Evolutionary conservation across 78 protist species (phyloP), one percentile per base, ranked within the genome.

Genomic region (Dictyostelium firmibasis): DNA sequence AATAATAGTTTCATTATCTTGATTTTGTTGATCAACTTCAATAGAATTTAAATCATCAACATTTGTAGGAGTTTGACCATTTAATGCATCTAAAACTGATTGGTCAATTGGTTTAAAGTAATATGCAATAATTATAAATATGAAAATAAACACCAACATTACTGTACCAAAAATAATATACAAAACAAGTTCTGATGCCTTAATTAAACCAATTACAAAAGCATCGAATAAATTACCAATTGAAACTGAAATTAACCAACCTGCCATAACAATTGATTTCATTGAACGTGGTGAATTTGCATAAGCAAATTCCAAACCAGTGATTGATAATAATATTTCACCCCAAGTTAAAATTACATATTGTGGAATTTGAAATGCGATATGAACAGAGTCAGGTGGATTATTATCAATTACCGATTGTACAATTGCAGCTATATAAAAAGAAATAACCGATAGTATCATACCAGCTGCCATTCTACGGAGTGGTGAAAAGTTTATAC

Each of bases 261-360:
- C 76, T 2, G 96, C 53, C 93, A 94, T 94, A 72, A 86, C 74
- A 14, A 94, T 70, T 14, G 85, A 35, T 84, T 97, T 97, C 98
- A 97, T 96, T 23, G 70, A 16, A n/a, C 85, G 33, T 31, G 98
- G 98, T 10, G 97, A 96, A 75, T 96, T 86, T 2, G 97, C 38
- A 72, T 96, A 97, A 9, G 98, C 93, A 64, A 96, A 96, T 77
- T 96, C 97, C n/a, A 97, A 85, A 27, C 97, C 97, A 18, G 97
- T 83, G 35, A 97, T 91, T 23, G 97, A 92, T 27, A 97, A 29
- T 44, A 97, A 25, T 27, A 97, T 74, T 72, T 97, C 98, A 27
- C 89, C 97, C 14, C 60, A 41, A 1, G 96, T 84, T 18, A 97
- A 3, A 4, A 91, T 35, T 18, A 97, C 29, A 57, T 96, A 85